Base-by-base conservation (phyloP, 2,329 filamentous ascomycete genomes). In the Alternaria arborescens region DNA sequence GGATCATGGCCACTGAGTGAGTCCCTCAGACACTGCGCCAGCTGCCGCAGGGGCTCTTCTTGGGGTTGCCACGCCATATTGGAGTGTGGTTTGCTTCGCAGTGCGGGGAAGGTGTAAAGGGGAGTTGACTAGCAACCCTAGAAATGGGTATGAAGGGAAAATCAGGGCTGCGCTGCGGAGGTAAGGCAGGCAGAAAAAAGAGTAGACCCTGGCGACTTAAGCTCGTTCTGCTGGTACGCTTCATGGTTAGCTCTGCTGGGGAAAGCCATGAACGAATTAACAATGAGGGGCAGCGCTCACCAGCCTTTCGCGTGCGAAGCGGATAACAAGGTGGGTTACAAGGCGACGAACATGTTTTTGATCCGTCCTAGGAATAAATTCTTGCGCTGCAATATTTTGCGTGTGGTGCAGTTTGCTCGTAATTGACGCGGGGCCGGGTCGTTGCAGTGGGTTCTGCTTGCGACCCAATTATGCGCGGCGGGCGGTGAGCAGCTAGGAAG, bases 41-140 rank as follows among this genome's bases (percentile, higher is more conserved):
- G 88, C 86, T 97, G 94, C 85, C 87, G 87, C 84, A 99, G 85
- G 79, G 91, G 93, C 85, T 94, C 92, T 74, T 90, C 88, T 75
- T 91, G 85, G 65, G 95, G 95, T 83, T 97, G 92, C 95, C 95
- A 99, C 80, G 90, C 88, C 94, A 97, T 97, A 61, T 53, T 68
- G 63, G 58, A 60, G 60, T 22, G 64, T 32, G 58, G 58, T 36
- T 34, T 66, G 55, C 44, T 61, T 55, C 61, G 62, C 55, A 56
- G 64, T 65, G 62, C 59, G 62, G 60, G 62, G 59, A 26, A 28
- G 51, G 52, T 38, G 61, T 54, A 51, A 55, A 57, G 43, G 54
- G 51, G 58, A 32, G 34, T 62, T 61, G 43, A 58, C 52, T 57
- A 59, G 43, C 47, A 60, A 42, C 36, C 38, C 40, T 43, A 26